Evolutionary conservation across 768 basidiomycete genomes (phyloP), one percentile per base, ranked within the genome.

Genomic region (Butyriboletus loyo): DNA sequence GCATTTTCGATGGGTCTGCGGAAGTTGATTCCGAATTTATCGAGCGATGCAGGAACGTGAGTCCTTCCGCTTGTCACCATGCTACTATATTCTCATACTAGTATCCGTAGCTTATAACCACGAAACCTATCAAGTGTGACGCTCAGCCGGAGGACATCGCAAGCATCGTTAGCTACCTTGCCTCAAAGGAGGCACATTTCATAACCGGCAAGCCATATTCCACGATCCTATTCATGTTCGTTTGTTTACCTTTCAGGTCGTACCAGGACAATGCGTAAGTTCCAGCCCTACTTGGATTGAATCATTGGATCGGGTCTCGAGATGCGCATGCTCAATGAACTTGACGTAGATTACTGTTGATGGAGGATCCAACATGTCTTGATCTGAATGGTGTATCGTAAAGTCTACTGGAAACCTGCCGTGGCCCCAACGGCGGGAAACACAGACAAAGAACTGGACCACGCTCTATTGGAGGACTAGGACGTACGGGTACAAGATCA

Each of bases 71-170:
- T 30, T 4, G 37, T 28, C 25, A 4, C 17, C 27, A 3, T 3
- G 7, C 3, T 14, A 21, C 19, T n/a, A 19, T 27, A 9, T 11
- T 21, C 22, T 4, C 7, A 24, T 13, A 22, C 27, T 9, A n/a
- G n/a, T n/a, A 24, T 9, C 5, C 2, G 4, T 24, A 49, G 47
- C 21, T 6, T 17, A 0, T 13, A 0, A 2, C 11, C 28, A 31
- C 1, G 5, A 19, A 24, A 11, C 21, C 60, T 0, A 22, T 65
- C 27, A 56, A 61, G 37, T 48, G 62, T 7, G 37, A 58, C 9
- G 68, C 61, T 24, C 52, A 66, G n/a, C 67, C 72, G 1, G 65
- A 72, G 28, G 65, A 70, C 35, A 53, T 70, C 4, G 70, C 73
- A 14, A 62, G 54, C 35, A 4, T 68, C 5, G 68, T 74, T 1